These are phyloP conservation scores for Pseudopithomyces chartarum DNA, from an alignment of 2,329 filamentous ascomycete genomes.

Conservation along the genomic window DNA sequence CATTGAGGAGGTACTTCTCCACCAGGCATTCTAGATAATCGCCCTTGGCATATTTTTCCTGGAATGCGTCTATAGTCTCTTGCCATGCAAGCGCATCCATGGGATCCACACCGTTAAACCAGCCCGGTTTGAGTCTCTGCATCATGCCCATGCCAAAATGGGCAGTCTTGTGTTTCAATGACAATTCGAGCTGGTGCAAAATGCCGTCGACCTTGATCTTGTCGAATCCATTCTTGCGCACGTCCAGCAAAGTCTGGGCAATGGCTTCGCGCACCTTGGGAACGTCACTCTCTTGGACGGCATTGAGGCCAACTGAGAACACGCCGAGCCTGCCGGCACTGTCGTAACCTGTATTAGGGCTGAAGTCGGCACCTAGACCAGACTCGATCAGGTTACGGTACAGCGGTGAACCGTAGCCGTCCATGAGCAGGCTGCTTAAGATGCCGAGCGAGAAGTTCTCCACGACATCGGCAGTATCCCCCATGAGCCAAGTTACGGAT, in stretches of 20 bases:
- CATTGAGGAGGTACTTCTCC: slow-evolving; percentile 87
- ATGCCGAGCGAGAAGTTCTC: slow-evolving; percentile 88
- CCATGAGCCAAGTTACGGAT: slow-evolving; percentile 89
- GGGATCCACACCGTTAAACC: slow-evolving; percentile 95
- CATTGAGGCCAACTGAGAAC: slow-evolving; percentile 88
- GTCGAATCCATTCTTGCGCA: slow-evolving; percentile 79
- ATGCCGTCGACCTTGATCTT: slow-evolving; percentile 90
- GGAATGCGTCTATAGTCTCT: slow-evolving; percentile 82
- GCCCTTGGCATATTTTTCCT: slow-evolving; percentile 73
- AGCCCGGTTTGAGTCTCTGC: slow-evolving; percentile 84
- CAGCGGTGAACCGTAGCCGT: slow-evolving; percentile 92
- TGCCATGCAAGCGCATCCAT: slow-evolving; percentile 93
- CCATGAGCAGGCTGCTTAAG: slow-evolving; percentile 81
- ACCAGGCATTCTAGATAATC: slow-evolving; percentile 83
- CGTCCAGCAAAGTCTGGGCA: slow-evolving; percentile 71
- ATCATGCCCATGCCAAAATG: slow-evolving; percentile 92
- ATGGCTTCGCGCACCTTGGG: slow-evolving; percentile 76
- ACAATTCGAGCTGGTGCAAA: slow-evolving; percentile 90
- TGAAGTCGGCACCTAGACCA: slow-evolving; percentile 90
- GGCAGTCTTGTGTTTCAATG: slow-evolving; percentile 93
- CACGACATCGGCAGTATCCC: slow-evolving; percentile 78
- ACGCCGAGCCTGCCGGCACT: slow-evolving; percentile 75
- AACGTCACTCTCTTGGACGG: slow-evolving; percentile 82
- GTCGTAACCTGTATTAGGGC: slow-evolving; percentile 92
- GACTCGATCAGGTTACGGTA: slow-evolving; percentile 89